A percentile compares a stretch with the other conserved stretches of the same genome.
These are phyloP conservation scores for Pestalotiopsis sp. DNA, from an alignment of 2,329 filamentous ascomycete species.

Conservation along the genomic window DNA sequence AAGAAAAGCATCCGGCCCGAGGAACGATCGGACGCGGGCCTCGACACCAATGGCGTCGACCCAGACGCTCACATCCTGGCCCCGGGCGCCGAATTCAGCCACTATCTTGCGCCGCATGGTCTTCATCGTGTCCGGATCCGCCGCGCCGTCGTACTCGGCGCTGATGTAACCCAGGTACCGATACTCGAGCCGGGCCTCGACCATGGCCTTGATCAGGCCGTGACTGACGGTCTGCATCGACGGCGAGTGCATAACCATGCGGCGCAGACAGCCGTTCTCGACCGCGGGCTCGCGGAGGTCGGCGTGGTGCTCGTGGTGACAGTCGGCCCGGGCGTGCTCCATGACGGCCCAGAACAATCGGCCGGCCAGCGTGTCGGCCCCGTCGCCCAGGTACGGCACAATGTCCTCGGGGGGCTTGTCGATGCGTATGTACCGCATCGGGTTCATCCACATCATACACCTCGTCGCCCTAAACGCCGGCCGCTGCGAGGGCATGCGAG, in stretches of 20 bases:
- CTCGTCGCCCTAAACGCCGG: constrained; percentile 16
- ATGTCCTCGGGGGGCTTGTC: constrained; percentile 21
- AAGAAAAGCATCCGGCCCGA: constrained; percentile 1
- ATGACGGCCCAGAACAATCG: constrained; percentile 29
- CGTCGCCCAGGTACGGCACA: constrained; percentile 27
- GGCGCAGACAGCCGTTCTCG: not conserved
- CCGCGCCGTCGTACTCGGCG: constrained; percentile 12
- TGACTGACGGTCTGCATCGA: constrained; percentile 17
- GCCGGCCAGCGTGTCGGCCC: constrained; percentile 26
- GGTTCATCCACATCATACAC: constrained; percentile 24
- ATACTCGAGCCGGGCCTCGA: constrained; percentile 24
- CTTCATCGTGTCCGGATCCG: constrained; percentile 10
- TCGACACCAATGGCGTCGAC: constrained; percentile 23
- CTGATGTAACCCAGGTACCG: constrained; percentile 21
- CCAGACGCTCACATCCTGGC: constrained; percentile 21
- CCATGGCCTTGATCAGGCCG: constrained; percentile 22
- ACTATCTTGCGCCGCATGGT: constrained; percentile 17
- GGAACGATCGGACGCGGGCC: constrained; percentile 2
- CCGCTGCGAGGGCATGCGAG: constrained; percentile 1
- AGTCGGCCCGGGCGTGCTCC: constrained; percentile 24
- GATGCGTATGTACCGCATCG: constrained; percentile 20
- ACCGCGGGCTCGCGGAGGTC: constrained; percentile 4
- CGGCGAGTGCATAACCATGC: constrained; percentile 20
- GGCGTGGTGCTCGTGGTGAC: constrained; percentile 16
- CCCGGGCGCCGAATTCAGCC: constrained; percentile 17